Evolutionary conservation across 176 grass and related monocot genomes (phyloP), one percentile per base, ranked within the genome.

Genomic region (Rhynchospora breviuscula): DNA sequence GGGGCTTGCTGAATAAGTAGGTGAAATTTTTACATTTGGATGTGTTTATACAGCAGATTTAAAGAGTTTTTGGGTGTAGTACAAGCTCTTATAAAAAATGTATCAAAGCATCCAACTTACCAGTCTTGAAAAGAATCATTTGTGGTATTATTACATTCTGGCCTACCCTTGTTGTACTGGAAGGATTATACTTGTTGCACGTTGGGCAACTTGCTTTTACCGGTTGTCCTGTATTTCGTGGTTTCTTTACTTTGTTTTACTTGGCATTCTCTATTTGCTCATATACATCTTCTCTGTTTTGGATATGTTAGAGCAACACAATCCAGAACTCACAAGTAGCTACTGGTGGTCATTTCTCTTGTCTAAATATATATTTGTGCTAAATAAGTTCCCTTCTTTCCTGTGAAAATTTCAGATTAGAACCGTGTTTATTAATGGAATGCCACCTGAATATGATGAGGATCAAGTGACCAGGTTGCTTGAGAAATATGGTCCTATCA

Each of bases 341-440:
- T 76, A 29, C 15, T 14, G n/a, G 45, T 74, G 70, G 22, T n/a
- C 70, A 51, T 23, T 51, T 74, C 45, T 69, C 66, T n/a, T n/a
- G 6, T 76, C 49, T 54, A 29, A 46, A 76, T 76, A 31, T 52
- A 31, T 76, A 31, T 76, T 54, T 76, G 15, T 21, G 17, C 26
- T 54, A 76, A 26, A 76, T 4, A 29, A 54, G 10, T 80, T 80
- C 23, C 17, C 17, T 80, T 60, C 62, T 80, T 63, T 12, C 56
- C 3, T 35, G 77, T 79, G 54, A 15, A n/a, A 80, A 62, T 81
- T 62, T 47, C 79, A 82, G 79, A 82, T 82, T 49, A 82, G 61
- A 47, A 82, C 79, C 0, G 79, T 82, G 6, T 82, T 82, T 66
- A 66, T 82, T 26, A 82, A 82, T 47, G 79, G 79, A 44, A 82